A percentile compares a stretch with the other conserved stretches of the same genome.
These are phyloP conservation scores for Cryptococcus floricola DNA, from an alignment of 1,284 basidiomycete genomes.

Conservation along the genomic window DNA sequence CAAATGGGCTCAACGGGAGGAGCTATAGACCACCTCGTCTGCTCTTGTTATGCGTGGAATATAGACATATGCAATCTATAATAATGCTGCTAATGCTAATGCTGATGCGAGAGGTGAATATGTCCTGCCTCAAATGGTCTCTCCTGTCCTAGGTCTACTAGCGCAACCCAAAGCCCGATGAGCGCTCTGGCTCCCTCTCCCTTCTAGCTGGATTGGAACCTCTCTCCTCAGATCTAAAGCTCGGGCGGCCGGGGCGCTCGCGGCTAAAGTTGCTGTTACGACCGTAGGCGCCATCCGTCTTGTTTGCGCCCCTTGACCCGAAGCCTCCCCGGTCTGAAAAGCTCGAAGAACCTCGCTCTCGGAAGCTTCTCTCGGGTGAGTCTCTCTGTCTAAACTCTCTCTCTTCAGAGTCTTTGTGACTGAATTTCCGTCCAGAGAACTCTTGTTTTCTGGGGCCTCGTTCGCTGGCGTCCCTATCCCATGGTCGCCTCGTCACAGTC, in stretches of 20 bases:
- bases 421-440: too few relatives aligned
- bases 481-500: background rate
- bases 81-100: background rate
- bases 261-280: background rate
- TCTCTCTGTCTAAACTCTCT: too few relatives aligned
- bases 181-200: background rate
- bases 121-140: background rate
- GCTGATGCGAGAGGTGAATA: background rate
- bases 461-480: background rate
- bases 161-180: background rate
- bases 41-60: background rate
- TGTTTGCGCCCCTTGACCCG: background rate
- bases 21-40: background rate
- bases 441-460: background rate
- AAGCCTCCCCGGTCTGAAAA: background rate
- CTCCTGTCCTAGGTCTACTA: background rate
- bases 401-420: too few relatives aligned
- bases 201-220: too few relatives aligned
- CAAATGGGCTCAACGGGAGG: background rate
- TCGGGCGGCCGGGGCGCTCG: background rate
- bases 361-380: too few relatives aligned
- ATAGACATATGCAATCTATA: background rate
- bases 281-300: background rate
- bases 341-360: too few relatives aligned
- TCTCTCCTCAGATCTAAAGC: too few relatives aligned